Evolutionary conservation across 768 basidiomycete species (phyloP), one percentile per base, ranked within the genome.

Genomic region (Naematelia aurantialba): DNA sequence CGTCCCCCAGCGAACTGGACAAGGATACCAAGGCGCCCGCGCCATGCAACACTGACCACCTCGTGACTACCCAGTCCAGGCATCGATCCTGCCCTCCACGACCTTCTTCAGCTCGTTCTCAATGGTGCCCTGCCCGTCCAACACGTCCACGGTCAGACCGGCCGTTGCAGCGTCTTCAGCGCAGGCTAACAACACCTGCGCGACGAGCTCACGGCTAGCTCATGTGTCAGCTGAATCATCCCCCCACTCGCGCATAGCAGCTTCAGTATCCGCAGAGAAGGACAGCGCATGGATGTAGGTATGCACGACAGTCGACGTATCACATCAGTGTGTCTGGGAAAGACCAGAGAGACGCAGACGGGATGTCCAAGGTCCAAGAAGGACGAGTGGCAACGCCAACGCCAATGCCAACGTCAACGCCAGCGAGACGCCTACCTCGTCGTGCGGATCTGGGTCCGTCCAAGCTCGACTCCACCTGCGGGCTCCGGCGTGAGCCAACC

Each of bases 81-180:
- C 60, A 55, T 67, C 67, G 22, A 68, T 45, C 25, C 52, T 55
- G 57, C 79, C 80, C 67, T 81, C 79, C 59, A 85, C 81, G 34
- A 81, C 80, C 10, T 79, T 77, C 53, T 83, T 79, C 50, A 87
- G 65, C 3, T 80, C 82, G 58, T 81, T 75, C 47, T 79, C 76
- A 42, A 86, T 78, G 0, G 78, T 73, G 0, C 76, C 79, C 1
- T 82, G 78, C 0, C 85, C 85, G 25, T 83, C 82, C 47, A 83
- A 79, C n/a, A 87, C 65, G 68, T 87, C 85, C 52, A 87, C 79
- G 1, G 80, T 82, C 22, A 86, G 76, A 0, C 85, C 85, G 13
- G 81, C 80, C 0, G 83, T 83, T 56, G 82, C 83, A 24, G 82
- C 80, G 52, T 82, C 73, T 26, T 82, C 80, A 14, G 83, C 75